Base-by-base conservation (phyloP, 208 protist genomes). In the Acanthamoeba sp. region DNA sequence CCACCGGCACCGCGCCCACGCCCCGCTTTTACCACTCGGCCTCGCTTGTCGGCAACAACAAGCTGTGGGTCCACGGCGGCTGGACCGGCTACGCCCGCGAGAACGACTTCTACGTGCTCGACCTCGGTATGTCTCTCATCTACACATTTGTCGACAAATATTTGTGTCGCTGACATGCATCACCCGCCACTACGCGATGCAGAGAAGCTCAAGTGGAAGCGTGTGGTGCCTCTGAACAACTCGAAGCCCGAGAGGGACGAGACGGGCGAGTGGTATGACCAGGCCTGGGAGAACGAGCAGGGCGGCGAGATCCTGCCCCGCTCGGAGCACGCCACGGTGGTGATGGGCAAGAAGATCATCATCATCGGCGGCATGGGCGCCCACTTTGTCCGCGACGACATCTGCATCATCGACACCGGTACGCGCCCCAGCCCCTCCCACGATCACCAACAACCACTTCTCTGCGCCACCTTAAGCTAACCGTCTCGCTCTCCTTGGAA, bases 121-220 rank as follows among this genome's bases (percentile, higher is more conserved):
- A 85, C 76, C 76, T 85, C 7, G 76, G 76, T 85, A 85, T 18
- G n/a, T 10, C 7, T 7, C n/a, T n/a, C n/a, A n/a, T n/a, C n/a
- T n/a, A n/a, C n/a, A n/a, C n/a, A n/a, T n/a, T n/a, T n/a, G n/a
- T n/a, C n/a, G n/a, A n/a, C n/a, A n/a, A n/a, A n/a, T n/a, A n/a
- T n/a, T n/a, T n/a, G n/a, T n/a, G n/a, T n/a, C n/a, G n/a, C n/a
- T n/a, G n/a, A n/a, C n/a, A n/a, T n/a, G n/a, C 36, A 80, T 45
- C 16, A 80, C 12, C 18, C 16, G 16, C 24, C n/a, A 80, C n/a
- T 80, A 14, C 12, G 18, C 6, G 2, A 32, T 85, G 76, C 76
- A 85, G 76, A 85, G 32, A 85, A 85, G 76, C 42, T 42, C 27
- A 85, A 85, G 76, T 85, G 76, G 76, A 85, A 85, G 76, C 76